Evolutionary conservation across 176 grass and related monocot species (phyloP), one percentile per base, ranked within the genome.

Genomic region (Carex pumila): DNA sequence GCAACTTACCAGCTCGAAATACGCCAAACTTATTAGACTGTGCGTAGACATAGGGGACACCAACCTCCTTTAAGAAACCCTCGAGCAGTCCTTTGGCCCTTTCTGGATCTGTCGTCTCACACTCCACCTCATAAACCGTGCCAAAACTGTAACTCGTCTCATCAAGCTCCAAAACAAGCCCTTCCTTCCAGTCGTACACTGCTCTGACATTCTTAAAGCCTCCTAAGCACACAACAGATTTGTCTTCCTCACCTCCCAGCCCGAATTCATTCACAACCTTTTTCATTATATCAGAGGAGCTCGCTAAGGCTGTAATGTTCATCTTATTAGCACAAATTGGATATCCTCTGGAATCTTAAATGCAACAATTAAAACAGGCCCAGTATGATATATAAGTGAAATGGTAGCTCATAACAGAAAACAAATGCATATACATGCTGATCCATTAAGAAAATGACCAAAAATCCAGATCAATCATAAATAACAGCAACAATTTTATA

Each of bases 71-170:
- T 61, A 97, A 86, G 32, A 94, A 85, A 10, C 57, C 50, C 81
- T 97, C 94, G 2, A 97, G 82, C 62, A 94, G 31, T 37, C 68
- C 79, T 80, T 92, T 97, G 15, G 83, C 78, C 80, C 13, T 83
- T 65, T 97, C 91, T 7, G 94, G 94, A 55, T 94, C 86, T 2
- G 67, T 65, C 0, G 88, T 97, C 83, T 97, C 94, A 55, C 94
- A 97, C 85, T 97, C 94, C 37, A 97, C 65, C 90, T 97, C 91
- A 50, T 90, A 97, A 73, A 85, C 82, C 1, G 87, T 92, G 15
- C 92, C 92, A 31, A 97, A 97, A 34, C 89, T 89, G n/a, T 90
- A 94, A 39, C 60, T 87, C 22, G 88, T 94, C 90, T 97, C 92
- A 17, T 97, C 94, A 3, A 97, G 88, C 85, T 97, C 94, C 74